Evolutionary conservation across 306 rosid genomes (phyloP).

Genomic region (Acacia crassicarpa): DNA sequence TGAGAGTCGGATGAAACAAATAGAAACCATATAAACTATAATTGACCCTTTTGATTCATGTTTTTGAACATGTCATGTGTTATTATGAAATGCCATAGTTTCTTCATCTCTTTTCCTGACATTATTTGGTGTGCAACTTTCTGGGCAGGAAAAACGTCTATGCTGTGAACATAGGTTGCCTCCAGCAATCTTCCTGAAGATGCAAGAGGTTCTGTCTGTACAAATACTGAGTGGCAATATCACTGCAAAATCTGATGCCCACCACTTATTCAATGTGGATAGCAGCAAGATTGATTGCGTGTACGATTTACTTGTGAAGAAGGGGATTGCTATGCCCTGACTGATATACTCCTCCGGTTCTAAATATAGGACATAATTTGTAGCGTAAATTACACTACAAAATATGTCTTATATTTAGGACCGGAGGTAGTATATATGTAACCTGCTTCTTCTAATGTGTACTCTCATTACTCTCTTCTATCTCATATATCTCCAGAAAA

Average conservation of each 20-base stretch:
- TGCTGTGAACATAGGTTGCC: slow-evolving; percentile 4
- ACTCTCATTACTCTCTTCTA: background rate
- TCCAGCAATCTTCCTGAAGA: slow-evolving; percentile 11
- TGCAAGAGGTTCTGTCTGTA: slow-evolving; percentile 2
- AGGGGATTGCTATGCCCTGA: slow-evolving; percentile 1
- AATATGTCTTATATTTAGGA: too few relatives aligned
- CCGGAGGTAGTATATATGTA: background rate
- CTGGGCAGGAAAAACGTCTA: slow-evolving; percentile 14
- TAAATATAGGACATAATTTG: too few relatives aligned
- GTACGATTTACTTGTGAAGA: background rate
- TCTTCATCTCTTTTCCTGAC: background rate
- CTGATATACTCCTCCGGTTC: background rate
- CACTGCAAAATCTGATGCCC: slow-evolving; percentile 14
- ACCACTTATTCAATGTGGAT: background rate
- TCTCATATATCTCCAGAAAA: background rate
- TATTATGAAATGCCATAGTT: background rate
- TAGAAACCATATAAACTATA: background rate
- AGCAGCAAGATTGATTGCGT: background rate
- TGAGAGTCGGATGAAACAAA: background rate
- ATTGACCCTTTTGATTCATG: background rate
- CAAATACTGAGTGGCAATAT: slow-evolving; percentile 4
- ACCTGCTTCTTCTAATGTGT: background rate
- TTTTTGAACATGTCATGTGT: background rate
- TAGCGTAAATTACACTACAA: too few relatives aligned
- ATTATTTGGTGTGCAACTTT: background rate